phyloP scores from a whole-genome alignment of 257 asterid species.

The Verbena officinalis region DNA sequence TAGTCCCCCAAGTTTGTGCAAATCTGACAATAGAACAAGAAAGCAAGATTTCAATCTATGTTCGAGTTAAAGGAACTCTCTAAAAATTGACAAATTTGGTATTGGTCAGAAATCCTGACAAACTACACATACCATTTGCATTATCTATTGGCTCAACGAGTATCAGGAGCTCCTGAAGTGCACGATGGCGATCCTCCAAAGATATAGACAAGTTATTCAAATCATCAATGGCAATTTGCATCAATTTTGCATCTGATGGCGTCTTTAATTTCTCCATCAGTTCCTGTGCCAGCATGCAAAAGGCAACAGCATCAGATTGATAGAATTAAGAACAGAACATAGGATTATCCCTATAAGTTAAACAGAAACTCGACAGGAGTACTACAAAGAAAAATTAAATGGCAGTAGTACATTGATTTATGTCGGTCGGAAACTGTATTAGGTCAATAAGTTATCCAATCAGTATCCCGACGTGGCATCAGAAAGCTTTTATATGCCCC shows the following conservation, averaged over 20 bases:
- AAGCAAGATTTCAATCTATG: constrained; percentile 10
- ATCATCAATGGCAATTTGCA: constrained; percentile 78
- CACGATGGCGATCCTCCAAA: constrained; percentile 72
- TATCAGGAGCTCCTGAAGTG: constrained; percentile 78
- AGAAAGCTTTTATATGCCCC: constrained; percentile 2
- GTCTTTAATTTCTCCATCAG: constrained; percentile 68
- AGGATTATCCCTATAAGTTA: too few relatives aligned
- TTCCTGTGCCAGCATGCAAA: constrained; percentile 47
- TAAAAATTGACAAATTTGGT: background rate
- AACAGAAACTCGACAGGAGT: constrained; percentile 4
- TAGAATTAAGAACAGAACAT: background rate
- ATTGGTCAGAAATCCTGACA: constrained; percentile 1
- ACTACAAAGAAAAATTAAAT: background rate
- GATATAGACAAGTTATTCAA: constrained; percentile 62
- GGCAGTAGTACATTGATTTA: background rate
- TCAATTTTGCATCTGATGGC: constrained; percentile 86
- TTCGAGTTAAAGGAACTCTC: background rate
- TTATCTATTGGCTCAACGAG: constrained; percentile 92
- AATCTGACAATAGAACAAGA: constrained; percentile 48
- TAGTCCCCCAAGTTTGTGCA: constrained; percentile 82
- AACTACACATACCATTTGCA: constrained; percentile 64
- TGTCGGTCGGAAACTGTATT: constrained; percentile 6
- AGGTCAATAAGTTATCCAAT: constrained; percentile 12
- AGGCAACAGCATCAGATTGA: constrained; percentile 23
- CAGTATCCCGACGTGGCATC: background rate